Base-by-base conservation (phyloP, 345 rosid genomes). In the Dipteronia sinensis region DNA sequence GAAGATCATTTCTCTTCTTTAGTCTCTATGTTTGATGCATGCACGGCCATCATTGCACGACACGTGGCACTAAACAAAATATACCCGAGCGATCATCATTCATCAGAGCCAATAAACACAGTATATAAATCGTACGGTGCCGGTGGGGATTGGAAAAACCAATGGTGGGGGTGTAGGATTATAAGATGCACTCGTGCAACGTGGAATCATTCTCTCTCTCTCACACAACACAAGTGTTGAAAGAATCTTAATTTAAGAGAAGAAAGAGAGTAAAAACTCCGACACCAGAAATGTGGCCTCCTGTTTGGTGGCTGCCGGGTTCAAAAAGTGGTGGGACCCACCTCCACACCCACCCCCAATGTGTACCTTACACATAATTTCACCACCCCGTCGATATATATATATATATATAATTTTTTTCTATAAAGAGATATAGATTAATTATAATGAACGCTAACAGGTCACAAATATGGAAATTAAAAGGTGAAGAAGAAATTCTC, bases 301-400 rank as follows among this genome's bases (percentile, higher is more conserved):
- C n/a, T 74, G 82, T 83, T 86, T 81, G 86, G 86, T 81, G 83
- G 85, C 85, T 86, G 80, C 85, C 83, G 78, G 82, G 58, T 11
- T 12, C 22, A 13, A 34, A 76, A 77, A 49, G 73, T 1, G 4
- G 59, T 67, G 69, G 79, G 79, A 22, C 84, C 85, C 88, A 40
- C 46, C 46, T n/a, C n/a, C n/a, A n/a, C n/a, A n/a, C 62, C 20
- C 10, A 1, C 46, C 47, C 65, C 23, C 27, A n/a, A n/a, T 1
- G 44, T 15, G 72, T 12, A 38, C 71, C 61, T 23, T 5, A 59
- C 20, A 31, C 76, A 80, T 77, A 67, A 85, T 77, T 77, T 85
- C 77, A 75, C 82, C 82, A 55, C 76, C 69, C 34, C 46, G 10
- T 42, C 46, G 10, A 42, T 15, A n/a, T 34, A n/a, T n/a, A n/a